A percentile compares a stretch with the other conserved stretches of the same genome.
These are phyloP conservation scores for Inga oerstediana DNA, from an alignment of 306 rosid genomes.

Conservation along the genomic window DNA sequence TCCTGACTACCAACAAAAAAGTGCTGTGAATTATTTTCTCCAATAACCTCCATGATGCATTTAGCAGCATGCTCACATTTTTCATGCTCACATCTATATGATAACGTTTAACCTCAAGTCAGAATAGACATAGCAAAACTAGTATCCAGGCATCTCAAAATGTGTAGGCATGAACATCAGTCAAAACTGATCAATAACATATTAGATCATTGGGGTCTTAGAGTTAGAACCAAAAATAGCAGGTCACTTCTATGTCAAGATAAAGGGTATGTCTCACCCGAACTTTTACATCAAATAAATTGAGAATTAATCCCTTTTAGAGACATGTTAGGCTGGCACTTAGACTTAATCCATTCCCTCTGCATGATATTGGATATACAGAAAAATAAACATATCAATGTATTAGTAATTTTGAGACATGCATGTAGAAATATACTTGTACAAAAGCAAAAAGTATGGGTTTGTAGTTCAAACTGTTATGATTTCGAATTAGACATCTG, in stretches of 20 bases:
- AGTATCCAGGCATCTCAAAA: slow-evolving; percentile 25
- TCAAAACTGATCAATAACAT: background rate
- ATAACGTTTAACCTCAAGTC: slow-evolving; percentile 29
- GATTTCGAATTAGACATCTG: background rate
- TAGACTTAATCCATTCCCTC: background rate
- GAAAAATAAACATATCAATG: background rate
- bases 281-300: background rate
- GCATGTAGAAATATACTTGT: background rate
- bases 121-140: slow-evolving; percentile 13
- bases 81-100: slow-evolving; percentile 77
- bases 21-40: slow-evolving; percentile 72
- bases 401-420: background rate
- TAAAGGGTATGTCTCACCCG: background rate
- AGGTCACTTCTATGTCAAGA: slow-evolving; percentile 1
- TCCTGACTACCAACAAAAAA: slow-evolving; percentile 88
- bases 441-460: background rate
- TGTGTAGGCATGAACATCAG: background rate
- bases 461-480: background rate
- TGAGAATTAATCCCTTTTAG: background rate
- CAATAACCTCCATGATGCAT: slow-evolving; percentile 71
- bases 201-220: slow-evolving; percentile 2
- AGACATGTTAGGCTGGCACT: background rate
- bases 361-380: background rate
- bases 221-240: background rate
- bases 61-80: slow-evolving; percentile 49